Base-by-base conservation (phyloP, 164 flowering plant genomes). In the Tinospora cordifolia region DNA sequence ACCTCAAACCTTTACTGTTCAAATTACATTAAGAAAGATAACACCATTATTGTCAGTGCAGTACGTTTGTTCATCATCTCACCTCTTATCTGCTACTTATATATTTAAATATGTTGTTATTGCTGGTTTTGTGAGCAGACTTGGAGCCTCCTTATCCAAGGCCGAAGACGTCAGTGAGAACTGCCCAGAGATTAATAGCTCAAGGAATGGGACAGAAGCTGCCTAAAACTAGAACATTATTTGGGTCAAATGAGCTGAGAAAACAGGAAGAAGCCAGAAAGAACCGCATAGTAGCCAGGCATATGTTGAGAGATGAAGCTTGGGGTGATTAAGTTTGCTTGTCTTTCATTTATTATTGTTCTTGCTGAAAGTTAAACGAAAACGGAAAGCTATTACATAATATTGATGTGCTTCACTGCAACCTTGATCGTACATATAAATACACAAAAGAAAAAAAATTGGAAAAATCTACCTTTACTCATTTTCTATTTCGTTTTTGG, bases 181-280 rank as follows among this genome's bases (percentile, higher is more conserved):
- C 97, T 26, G 99, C 97, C 0, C 86, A 87, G 79, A 84, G 97
- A 75, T 69, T 92, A 71, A 94, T 94, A 79, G 97, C 97, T 27
- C 95, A 90, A 41, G 86, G 88, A 22, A 88, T 92, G 88, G 97
- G 99, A 65, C 74, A 81, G 72, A 92, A 86, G 80, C 73, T 87
- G 67, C 83, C 92, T 3, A 69, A 84, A 0, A 40, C 83, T 3
- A 69, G 84, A 0, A 40, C 83, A 22, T 62, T 65, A 22, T 81
- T 82, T 66, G 93, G 92, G 27, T 86, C 92, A 8, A 74, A 65
- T 59, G 99, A 94, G 70, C 66, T 84, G 51, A 81, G 81, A 79
- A 82, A 83, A 74, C 97, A 87, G 75, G 99, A 94, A 81, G 96
- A 84, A 74, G 97, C 86, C 26, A 81, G 97, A 75, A 87, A 63